A percentile compares a stretch with the other conserved stretches of the same genome.
Conservation (phyloP, 2,329 filamentous ascomycete species). For the Seiridium cupressi region DNA sequence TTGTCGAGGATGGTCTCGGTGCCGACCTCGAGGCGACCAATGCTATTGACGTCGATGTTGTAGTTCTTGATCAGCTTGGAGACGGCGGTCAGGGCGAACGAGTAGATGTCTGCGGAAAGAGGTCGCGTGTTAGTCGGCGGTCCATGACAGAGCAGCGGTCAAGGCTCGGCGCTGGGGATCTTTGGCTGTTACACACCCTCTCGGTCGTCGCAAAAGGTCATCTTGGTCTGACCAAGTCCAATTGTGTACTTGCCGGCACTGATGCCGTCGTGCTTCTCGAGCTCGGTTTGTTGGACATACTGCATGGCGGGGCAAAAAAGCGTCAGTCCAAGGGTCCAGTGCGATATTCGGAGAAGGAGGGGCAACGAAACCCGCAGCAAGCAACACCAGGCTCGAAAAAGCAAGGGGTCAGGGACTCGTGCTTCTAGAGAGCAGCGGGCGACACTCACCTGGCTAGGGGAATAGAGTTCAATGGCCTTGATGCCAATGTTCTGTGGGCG, state of each 20-base stretch:
- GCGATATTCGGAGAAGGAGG: conserved; percentile 18
- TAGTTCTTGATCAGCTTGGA: conserved; percentile 81
- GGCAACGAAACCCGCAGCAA: background rate
- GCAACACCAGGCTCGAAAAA: background rate
- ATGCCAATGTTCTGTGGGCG: conserved; percentile 87
- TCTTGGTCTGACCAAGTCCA: conserved; percentile 86
- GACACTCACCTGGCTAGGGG: conserved; percentile 70
- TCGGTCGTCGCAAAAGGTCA: conserved; percentile 88
- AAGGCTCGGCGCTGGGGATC: background rate
- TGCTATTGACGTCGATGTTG: conserved; percentile 73
- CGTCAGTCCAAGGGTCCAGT: conserved; percentile 17
- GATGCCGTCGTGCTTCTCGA: conserved; percentile 86
- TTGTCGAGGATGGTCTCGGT: conserved; percentile 86
- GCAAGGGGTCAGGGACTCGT: background rate
- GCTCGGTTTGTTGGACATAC: conserved; percentile 81
- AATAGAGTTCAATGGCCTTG: conserved; percentile 90
- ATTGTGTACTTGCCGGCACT: conserved; percentile 85
- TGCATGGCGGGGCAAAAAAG: conserved; percentile 31
- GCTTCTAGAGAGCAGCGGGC: conserved; percentile 14
- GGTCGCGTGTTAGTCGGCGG: background rate
- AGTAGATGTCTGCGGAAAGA: conserved; percentile 72
- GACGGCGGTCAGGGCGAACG: conserved; percentile 73
- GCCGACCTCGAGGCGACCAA: conserved; percentile 80
- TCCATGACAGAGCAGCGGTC: background rate
- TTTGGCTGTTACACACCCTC: conserved; percentile 60